These are phyloP conservation scores for Lactifluus pinguis DNA, from an alignment of 768 basidiomycete species.

Conservation along the genomic window DNA sequence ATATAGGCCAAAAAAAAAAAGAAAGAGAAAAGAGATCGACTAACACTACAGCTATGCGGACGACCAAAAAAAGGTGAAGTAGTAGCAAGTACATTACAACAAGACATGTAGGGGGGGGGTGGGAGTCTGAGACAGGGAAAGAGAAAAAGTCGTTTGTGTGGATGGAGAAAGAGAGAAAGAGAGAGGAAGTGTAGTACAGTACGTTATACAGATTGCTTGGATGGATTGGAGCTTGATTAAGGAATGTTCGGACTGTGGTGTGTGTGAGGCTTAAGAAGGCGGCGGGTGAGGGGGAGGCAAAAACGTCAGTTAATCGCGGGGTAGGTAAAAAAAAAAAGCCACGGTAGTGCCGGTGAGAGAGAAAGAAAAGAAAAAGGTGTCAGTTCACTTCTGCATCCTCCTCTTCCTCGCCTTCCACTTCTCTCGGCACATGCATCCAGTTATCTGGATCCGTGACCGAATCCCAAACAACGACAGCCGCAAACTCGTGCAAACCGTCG, in stretches of 20 bases:
- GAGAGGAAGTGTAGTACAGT: not conserved
- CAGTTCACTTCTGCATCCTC: not conserved
- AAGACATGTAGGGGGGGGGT: too few relatives aligned
- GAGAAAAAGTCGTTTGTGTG: not conserved
- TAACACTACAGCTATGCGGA: constrained; percentile 7
- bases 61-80: not conserved
- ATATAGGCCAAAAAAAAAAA: not conserved
- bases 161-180: too few relatives aligned
- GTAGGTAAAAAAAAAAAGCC: too few relatives aligned
- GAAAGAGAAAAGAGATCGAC: not conserved
- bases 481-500: constrained; percentile 5
- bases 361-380: not conserved
- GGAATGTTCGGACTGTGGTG: not conserved
- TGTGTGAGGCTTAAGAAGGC: not conserved
- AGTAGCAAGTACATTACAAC: not conserved
- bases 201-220: not conserved
- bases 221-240: not conserved
- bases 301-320: not conserved
- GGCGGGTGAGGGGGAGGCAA: not conserved
- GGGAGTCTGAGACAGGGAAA: not conserved
- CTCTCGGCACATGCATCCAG: constrained; percentile 11
- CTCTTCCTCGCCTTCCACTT: not conserved
- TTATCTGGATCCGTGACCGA: constrained; percentile 9
- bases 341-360: not conserved
- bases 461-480: constrained; percentile 15